A percentile compares a stretch with the other conserved stretches of the same genome.
These are phyloP conservation scores for Annulohypoxylon nitens DNA, from an alignment of 495 filamentous ascomycete species.

Conservation along the genomic window DNA sequence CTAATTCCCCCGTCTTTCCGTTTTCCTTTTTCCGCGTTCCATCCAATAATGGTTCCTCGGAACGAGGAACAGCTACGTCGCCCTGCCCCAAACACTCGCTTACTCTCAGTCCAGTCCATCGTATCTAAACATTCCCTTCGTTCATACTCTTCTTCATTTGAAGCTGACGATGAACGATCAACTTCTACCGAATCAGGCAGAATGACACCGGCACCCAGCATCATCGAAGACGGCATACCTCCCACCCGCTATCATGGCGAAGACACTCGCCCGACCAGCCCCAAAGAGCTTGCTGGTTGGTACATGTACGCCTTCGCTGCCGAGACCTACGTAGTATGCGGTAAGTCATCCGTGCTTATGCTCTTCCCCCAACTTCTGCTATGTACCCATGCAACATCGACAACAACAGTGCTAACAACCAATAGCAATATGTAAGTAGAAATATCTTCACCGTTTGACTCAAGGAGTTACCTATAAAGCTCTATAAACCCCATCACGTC, in stretches of 20 bases:
- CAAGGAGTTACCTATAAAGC: neutral
- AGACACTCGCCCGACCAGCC: slow-evolving; percentile 87
- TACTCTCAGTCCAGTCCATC: slow-evolving; percentile 61
- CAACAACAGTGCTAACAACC: slow-evolving; percentile 33
- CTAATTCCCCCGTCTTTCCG: neutral
- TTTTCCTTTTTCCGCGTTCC: neutral
- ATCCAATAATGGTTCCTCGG: slow-evolving; percentile 54
- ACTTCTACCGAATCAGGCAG: slow-evolving; percentile 57
- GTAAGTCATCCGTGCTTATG: slow-evolving; percentile 61
- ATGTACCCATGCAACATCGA: neutral
- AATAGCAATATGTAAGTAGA: slow-evolving; percentile 51
- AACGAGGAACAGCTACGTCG: slow-evolving; percentile 49
- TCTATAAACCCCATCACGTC: neutral
- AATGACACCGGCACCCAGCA: slow-evolving; percentile 53
- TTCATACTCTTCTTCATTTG: slow-evolving; percentile 66
- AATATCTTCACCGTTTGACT: slow-evolving; percentile 1
- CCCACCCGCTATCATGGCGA: slow-evolving; percentile 76
- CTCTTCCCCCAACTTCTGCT: neutral
- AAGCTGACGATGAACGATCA: slow-evolving; percentile 74
- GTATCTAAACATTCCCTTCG: slow-evolving; percentile 58
- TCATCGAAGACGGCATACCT: slow-evolving; percentile 43
- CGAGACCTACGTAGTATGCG: slow-evolving; percentile 98
- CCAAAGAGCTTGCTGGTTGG: slow-evolving; percentile 91
- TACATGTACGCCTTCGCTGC: slow-evolving; percentile 97
- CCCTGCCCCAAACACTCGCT: slow-evolving; percentile 56